Conservation (phyloP, 257 asterid genomes). For the Lycium barbarum region DNA sequence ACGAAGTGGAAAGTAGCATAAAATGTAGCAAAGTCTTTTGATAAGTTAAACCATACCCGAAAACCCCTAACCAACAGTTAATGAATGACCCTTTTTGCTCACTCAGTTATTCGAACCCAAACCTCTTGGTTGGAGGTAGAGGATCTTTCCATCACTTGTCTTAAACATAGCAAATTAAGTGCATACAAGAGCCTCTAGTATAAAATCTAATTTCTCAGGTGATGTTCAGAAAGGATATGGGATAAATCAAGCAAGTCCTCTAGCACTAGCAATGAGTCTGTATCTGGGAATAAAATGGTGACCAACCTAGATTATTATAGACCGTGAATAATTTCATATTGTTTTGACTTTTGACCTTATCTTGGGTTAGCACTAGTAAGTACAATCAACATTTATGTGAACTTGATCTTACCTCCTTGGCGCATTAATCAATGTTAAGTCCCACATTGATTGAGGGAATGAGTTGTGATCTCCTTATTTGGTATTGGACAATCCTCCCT, state of each 20-base stretch:
- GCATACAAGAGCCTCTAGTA: not conserved
- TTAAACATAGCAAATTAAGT: not conserved
- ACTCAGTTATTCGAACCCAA: not conserved
- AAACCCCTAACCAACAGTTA: not conserved
- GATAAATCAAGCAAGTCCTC: constrained; percentile 14
- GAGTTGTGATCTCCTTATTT: not conserved
- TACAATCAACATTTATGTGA: not conserved
- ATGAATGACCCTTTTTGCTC: not conserved
- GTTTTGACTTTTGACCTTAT: not conserved
- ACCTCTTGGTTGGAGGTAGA: not conserved
- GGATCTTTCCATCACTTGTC: not conserved
- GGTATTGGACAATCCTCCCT: not conserved
- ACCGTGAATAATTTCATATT: not conserved
- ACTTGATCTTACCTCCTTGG: not conserved
- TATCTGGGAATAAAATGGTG: not conserved
- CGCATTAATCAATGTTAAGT: not conserved
- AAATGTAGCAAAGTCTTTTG: not conserved
- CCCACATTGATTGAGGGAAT: not conserved
- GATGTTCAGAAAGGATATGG: not conserved
- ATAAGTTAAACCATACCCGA: not conserved
- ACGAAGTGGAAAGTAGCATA: not conserved
- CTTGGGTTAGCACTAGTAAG: not conserved
- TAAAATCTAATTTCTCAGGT: not conserved
- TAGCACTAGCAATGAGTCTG: not conserved
- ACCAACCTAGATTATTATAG: constrained; percentile 7